phyloP scores from a whole-genome alignment of 176 grass and related monocot genomes.

The Lolium rigidum region DNA sequence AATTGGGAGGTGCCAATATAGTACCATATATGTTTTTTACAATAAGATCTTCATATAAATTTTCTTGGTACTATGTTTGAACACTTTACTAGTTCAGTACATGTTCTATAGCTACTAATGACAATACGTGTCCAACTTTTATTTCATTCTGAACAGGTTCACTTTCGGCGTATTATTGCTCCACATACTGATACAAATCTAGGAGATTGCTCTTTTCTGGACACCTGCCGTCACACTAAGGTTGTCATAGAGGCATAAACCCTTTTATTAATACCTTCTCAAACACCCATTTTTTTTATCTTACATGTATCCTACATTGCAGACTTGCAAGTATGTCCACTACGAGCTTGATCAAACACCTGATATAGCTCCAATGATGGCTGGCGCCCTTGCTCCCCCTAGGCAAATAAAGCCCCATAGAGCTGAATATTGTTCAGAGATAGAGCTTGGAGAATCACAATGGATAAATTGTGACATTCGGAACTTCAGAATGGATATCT shows the following conservation, averaged over 20 bases:
- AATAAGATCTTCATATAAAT: neutral
- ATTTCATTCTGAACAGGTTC: slow-evolving; percentile 66
- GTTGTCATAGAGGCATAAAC: slow-evolving; percentile 49
- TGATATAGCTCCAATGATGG: slow-evolving; percentile 85
- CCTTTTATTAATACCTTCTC: slow-evolving; percentile 37
- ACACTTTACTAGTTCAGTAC: slow-evolving; percentile 2
- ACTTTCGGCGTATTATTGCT: slow-evolving; percentile 98
- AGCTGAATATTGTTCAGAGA: slow-evolving; percentile 99
- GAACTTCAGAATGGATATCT: slow-evolving; percentile 95
- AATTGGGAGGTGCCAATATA: neutral
- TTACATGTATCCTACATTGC: slow-evolving; percentile 36
- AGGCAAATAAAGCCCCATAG: slow-evolving; percentile 77
- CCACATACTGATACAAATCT: slow-evolving; percentile 99
- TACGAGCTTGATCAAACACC: slow-evolving; percentile 97
- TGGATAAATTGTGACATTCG: slow-evolving; percentile 99
- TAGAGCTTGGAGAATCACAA: slow-evolving; percentile 95
- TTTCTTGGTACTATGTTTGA: slow-evolving; percentile 22
- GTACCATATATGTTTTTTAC: neutral
- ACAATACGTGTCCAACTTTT: slow-evolving; percentile 30
- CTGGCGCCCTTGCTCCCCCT: slow-evolving; percentile 56
- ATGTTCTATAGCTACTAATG: neutral
- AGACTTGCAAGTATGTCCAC: slow-evolving; percentile 99
- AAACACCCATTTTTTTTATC: slow-evolving; percentile 21
- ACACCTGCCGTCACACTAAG: slow-evolving; percentile 99
- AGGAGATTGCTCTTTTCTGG: slow-evolving; percentile 98